Base-by-base conservation (phyloP, 345 rosid species). In the Diplotaxis tenuifolia region DNA sequence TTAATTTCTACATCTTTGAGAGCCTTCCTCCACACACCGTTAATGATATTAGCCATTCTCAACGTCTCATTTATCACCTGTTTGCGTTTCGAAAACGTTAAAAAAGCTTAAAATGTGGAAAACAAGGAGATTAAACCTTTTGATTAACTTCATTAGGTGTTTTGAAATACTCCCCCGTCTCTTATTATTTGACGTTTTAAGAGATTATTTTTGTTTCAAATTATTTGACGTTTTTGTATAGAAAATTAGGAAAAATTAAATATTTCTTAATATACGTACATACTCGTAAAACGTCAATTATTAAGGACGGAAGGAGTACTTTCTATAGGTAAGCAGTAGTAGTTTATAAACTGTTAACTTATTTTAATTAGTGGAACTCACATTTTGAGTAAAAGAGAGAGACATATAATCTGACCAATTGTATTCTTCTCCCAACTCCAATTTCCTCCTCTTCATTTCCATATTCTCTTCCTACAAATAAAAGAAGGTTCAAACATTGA, bases 21-120 rank as follows among this genome's bases (percentile, higher is more conserved):
- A 75, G 99, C 89, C 75, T 92, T 95, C 79, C 97, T 92, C 97
- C 97, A 95, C 10, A 92, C 96, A 7, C 82, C 99, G 52, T 91
- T 95, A 49, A 95, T 92, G 40, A 95, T 92, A 70, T 92, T 95
- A 56, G 89, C 93, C 83, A 88, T 62, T 73, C 99, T 86, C 16
- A 95, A 82, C 34, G 97, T 95, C 82, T 95, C 99, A 77, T 77
- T 95, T 40, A 95, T 88, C 82, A 95, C 97, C 99, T 93, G 12
- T 15, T 18, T 6, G 27, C 16, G 32, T 66, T 65, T 42, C 7
- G 4, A 15, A 4, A 25, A 54, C 1, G 5, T 16, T 14, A 62
- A 21, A 20, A 18, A 31, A 3, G n/a, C n/a, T n/a, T 12, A 28
- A 28, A 25, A 25, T 6, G 14, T 11, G 27, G 6, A 18, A 14